Percentiles rank a stretch among this genome's conserved stretches.
These are phyloP conservation scores for Drechmeria coniospora DNA, from an alignment of 2,329 filamentous ascomycete species.

Conservation along the genomic window DNA sequence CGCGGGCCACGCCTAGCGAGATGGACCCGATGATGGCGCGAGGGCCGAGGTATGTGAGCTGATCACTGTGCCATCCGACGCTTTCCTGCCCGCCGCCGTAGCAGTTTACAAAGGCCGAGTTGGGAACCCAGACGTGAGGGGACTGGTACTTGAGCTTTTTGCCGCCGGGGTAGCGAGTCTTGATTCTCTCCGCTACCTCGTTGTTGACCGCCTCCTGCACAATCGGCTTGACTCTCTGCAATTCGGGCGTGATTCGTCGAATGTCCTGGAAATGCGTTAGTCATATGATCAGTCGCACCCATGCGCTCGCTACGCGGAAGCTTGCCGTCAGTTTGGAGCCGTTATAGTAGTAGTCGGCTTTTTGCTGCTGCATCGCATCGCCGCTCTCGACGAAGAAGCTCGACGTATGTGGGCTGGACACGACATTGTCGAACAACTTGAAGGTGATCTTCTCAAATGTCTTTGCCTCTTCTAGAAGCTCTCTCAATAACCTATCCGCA, in stretches of 20 bases:
- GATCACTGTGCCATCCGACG: constrained; percentile 86
- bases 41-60: constrained; percentile 84
- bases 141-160: constrained; percentile 68
- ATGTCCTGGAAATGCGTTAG: constrained; percentile 41
- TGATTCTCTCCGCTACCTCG: constrained; percentile 59
- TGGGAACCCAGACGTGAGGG: constrained; percentile 59
- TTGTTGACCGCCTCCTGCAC: constrained; percentile 65
- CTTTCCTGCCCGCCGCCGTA: constrained; percentile 69
- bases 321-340: constrained; percentile 51
- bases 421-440: constrained; percentile 76
- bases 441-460: constrained; percentile 60
- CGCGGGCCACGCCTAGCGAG: constrained; percentile 79
- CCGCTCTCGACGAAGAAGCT: constrained; percentile 68
- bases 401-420: constrained; percentile 70
- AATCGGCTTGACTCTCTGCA: constrained; percentile 50
- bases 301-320: not conserved
- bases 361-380: constrained; percentile 54
- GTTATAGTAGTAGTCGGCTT: constrained; percentile 74
- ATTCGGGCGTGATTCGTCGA: constrained; percentile 57
- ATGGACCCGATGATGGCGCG: constrained; percentile 78
- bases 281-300: not conserved
- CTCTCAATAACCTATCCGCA: constrained; percentile 58
- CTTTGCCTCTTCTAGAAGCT: constrained; percentile 59
- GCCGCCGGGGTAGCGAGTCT: constrained; percentile 48
- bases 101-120: constrained; percentile 89